Evolutionary conservation across 768 basidiomycete genomes (phyloP), one percentile per base, ranked within the genome.

Genomic region (Trametes cingulata): DNA sequence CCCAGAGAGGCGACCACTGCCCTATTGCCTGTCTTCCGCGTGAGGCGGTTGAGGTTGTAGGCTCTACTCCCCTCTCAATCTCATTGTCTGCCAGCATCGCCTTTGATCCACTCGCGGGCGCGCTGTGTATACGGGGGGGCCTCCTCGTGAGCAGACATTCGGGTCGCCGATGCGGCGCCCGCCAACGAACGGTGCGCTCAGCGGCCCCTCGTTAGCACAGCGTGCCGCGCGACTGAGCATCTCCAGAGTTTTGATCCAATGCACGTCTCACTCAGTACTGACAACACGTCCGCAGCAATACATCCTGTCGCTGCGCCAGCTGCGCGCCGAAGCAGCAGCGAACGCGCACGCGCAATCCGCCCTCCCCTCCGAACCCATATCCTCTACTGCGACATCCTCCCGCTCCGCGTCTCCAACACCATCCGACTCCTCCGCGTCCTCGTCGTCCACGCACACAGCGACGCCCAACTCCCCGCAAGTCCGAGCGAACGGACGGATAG

Each of bases 391-490:
- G 3, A 80, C 83, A 0, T 84, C 85, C 0, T 88, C 88, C 0
- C 69, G 71, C 27, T 43, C 71, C 20, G 51, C 61, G 17, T 72
- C 71, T 0, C 71, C 71, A 0, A 58, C 69, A 2, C 60, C 45
- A 0, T 84, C 84, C 0, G 70, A 67, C 0, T 87, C 90, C 0
- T 87, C 88, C 8, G 74, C 85, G 3, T 75, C 86, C 29, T 90
- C 89, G 0, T 89, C 82, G 2, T 91, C 89, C 0, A 89, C 86
- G 24, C 87, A 86, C 63, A 91, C 90, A 4, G 79, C 85, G 2
- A 85, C 88, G 20, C 89, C 88, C 15, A 67, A 74, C 1, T 77
- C 79, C 39, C 78, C 75, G 14, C 74, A 76, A 1, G 71, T 69
- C 20, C 66, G 36, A 8, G 58, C 61, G 68, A 64, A 73, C 70